Percentiles rank a stretch among this genome's conserved stretches.
phyloP scores from a whole-genome alignment of 176 grass and related monocot species.

The Lolium rigidum region DNA sequence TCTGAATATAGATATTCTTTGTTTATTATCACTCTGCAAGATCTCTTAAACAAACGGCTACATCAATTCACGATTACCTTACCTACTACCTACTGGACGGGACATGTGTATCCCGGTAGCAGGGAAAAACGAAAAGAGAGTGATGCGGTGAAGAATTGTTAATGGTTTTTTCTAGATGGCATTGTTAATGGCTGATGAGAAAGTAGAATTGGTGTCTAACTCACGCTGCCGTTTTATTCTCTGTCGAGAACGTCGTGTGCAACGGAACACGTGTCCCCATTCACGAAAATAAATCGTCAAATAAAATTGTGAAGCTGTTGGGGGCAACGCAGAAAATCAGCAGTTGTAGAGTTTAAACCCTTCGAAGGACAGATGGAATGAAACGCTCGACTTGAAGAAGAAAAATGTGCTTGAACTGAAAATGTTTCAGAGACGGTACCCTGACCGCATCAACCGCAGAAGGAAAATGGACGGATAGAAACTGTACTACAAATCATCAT shows the following conservation, averaged over 20 bases:
- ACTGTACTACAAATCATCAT: not conserved
- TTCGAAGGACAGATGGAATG: not conserved
- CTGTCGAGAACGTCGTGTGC: not conserved
- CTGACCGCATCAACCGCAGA: not conserved
- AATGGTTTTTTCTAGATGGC: not conserved
- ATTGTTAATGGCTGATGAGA: conserved; percentile 33
- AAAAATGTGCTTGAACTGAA: not conserved
- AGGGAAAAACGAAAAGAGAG: conserved; percentile 15
- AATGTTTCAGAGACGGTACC: not conserved
- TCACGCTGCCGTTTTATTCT: not conserved
- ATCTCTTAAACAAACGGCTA: not conserved
- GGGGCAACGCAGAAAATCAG: not conserved
- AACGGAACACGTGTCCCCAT: not conserved
- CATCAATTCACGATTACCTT: conserved; percentile 32
- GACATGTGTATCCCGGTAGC: conserved; percentile 14
- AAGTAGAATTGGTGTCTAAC: conserved; percentile 35
- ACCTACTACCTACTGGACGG: conserved; percentile 34
- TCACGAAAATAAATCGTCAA: not conserved
- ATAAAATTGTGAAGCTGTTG: too few relatives aligned
- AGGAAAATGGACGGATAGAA: not conserved
- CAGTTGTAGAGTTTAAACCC: not conserved
- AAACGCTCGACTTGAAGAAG: not conserved
- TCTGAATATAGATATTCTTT: not conserved
- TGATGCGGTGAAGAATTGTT: conserved; percentile 24
- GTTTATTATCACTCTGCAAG: not conserved